Percentiles rank a stretch among this genome's conserved stretches.
phyloP scores from a whole-genome alignment of 176 grass and related monocot genomes.

The Alopecurus myosuroides region DNA sequence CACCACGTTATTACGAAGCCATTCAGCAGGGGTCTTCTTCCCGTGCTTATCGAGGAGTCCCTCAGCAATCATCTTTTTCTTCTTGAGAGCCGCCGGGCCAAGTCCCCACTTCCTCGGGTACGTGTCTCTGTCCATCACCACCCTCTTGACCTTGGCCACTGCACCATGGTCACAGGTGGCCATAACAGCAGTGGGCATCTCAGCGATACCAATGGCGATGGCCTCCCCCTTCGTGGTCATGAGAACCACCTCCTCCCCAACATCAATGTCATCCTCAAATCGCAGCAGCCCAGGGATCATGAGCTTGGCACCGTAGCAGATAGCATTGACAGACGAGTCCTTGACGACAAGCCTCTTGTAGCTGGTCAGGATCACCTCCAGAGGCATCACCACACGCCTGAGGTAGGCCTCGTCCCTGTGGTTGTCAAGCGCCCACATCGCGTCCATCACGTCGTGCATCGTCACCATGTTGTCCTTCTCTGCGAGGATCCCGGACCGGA shows the following conservation, averaged over 20 bases:
- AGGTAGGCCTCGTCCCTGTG: conserved; percentile 67
- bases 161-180: conserved; percentile 87
- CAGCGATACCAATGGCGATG: conserved; percentile 77
- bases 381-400: conserved; percentile 77
- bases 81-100: conserved; percentile 67
- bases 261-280: conserved; percentile 87
- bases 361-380: conserved; percentile 77
- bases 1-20: conserved; percentile 69
- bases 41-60: conserved; percentile 85
- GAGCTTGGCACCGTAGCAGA: conserved; percentile 94
- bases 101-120: conserved; percentile 96
- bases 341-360: conserved; percentile 94
- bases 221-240: conserved; percentile 95
- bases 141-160: conserved; percentile 78
- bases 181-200: conserved; percentile 95
- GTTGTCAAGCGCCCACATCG: conserved; percentile 72
- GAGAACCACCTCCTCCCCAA: conserved; percentile 73
- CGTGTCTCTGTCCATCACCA: conserved; percentile 95
- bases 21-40: conserved; percentile 82
- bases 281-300: conserved; percentile 87
- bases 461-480: conserved; percentile 95
- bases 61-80: conserved; percentile 79
- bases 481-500: conserved; percentile 67
- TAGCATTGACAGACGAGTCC: conserved; percentile 86
- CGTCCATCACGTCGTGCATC: conserved; percentile 91